Evolutionary conservation across 2,329 filamentous ascomycete genomes (phyloP).

Genomic region (Xylariaceae sp.): DNA sequence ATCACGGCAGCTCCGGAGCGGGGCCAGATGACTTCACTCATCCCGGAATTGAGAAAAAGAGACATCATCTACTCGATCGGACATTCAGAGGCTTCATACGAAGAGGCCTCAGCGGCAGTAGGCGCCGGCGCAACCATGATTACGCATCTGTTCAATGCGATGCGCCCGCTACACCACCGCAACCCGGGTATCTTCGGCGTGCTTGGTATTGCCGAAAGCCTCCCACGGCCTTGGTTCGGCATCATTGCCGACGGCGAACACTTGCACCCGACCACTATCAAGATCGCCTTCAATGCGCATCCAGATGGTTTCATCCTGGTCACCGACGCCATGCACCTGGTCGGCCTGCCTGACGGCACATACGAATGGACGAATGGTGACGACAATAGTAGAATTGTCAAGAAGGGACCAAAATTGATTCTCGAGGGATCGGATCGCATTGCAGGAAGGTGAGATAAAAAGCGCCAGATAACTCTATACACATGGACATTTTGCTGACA

Average conservation of each 20-base stretch:
- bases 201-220: constrained; percentile 61
- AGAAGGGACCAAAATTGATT: constrained; percentile 67
- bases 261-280: constrained; percentile 80
- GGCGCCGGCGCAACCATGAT: constrained; percentile 80
- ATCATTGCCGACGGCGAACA: constrained; percentile 90
- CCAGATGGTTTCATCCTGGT: constrained; percentile 82
- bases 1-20: constrained; percentile 83
- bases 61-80: constrained; percentile 77
- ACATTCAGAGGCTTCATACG: constrained; percentile 83
- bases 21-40: constrained; percentile 64
- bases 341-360: constrained; percentile 75
- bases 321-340: constrained; percentile 86
- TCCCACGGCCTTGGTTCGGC: constrained; percentile 71
- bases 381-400: constrained; percentile 56
- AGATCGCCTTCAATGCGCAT: constrained; percentile 83
- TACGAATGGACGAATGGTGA: constrained; percentile 82
- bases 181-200: constrained; percentile 89
- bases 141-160: constrained; percentile 91
- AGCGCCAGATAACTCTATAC: background rate
- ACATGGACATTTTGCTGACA: background rate
- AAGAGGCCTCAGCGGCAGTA: constrained; percentile 69
- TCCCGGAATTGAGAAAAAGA: constrained; percentile 59
- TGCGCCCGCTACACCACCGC: constrained; percentile 84
- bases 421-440: constrained; percentile 76
- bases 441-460: constrained; percentile 60